Evolutionary conservation across 352 stramenopile species (phyloP), one percentile per base, ranked within the genome.

Genomic region (Phytophthora foliorum): DNA sequence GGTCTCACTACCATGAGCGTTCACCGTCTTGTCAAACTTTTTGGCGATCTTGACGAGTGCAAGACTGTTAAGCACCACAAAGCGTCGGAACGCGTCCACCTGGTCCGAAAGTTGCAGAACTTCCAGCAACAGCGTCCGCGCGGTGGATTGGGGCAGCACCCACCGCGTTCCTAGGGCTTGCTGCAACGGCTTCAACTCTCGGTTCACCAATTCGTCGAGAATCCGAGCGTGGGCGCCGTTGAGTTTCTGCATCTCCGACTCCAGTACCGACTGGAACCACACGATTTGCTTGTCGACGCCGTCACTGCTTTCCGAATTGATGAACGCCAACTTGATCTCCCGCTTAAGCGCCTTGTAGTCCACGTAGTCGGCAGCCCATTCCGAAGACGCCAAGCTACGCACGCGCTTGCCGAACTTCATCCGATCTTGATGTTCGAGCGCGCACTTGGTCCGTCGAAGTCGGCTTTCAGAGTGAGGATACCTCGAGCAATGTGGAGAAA

Each of bases 401-500:
- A 93, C 87, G 49, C 86, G 86, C 65, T 94, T 94, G 74, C 86
- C 86, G 49, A 94, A 94, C 78, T 94, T 94, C 84, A 94, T 94
- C 14, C 13, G 34, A 17, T 64, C 27, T 48, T 22, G 34, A 21
- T 27, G 55, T 52, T 7, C 22, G 36, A 22, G 9, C 22, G 24
- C 19, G 24, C 13, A 38, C 62, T 52, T 60, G 64, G 19, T 36
- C 32, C 19, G 39, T 59, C 13, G 38, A 49, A 38, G 52, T 53
- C 41, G 53, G 49, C 58, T 63, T 67, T 49, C 13, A 51, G 51
- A 74, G 48, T 74, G 67, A 57, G 31, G 38, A 63, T 49, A 54
- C 57, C 22, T 22, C 14, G 8, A 9, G 42, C 34, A n/a, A 34
- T 25, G 27, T 27, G 13, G 19, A 25, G 36, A 53, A 58, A 51